These are phyloP conservation scores for Pichia sp. DNA, from an alignment of 1,139 yeast genomes.

Conservation along the genomic window DNA sequence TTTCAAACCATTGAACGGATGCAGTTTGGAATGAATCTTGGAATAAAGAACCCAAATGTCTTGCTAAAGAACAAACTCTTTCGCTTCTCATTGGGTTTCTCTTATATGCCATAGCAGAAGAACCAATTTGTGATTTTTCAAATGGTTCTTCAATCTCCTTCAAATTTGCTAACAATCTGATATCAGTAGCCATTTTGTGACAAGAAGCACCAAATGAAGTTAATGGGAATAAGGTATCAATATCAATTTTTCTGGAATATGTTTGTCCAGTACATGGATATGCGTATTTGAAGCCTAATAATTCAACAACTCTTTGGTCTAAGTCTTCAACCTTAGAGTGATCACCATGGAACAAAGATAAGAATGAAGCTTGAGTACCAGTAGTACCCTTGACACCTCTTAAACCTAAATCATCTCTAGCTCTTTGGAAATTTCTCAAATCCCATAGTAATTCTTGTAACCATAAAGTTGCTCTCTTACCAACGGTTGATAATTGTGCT, in stretches of 20 bases:
- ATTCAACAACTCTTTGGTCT: constrained; percentile 87
- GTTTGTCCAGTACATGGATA: constrained; percentile 99
- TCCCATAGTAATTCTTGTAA: constrained; percentile 97
- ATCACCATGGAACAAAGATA: constrained; percentile 90
- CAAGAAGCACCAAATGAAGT: constrained; percentile 95
- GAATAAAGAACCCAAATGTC: constrained; percentile 88
- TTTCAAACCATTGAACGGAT: constrained; percentile 98
- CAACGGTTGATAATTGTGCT: constrained; percentile 97
- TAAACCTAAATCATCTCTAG: constrained; percentile 91
- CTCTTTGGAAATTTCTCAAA: constrained; percentile 89
- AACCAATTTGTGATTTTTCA: constrained; percentile 95
- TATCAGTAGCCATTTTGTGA: constrained; percentile 96
- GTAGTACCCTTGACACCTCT: constrained; percentile 99
- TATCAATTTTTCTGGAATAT: constrained; percentile 94
- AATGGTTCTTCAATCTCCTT: constrained; percentile 98
- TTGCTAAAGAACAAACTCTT: constrained; percentile 93
- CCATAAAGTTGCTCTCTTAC: constrained; percentile 97
- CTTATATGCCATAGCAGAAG: constrained; percentile 98
- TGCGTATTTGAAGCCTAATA: constrained; percentile 87
- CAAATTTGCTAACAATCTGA: constrained; percentile 90
- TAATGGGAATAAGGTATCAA: constrained; percentile 86
- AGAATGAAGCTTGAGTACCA: constrained; percentile 96
- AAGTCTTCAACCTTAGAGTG: constrained; percentile 92
- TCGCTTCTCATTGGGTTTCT: constrained; percentile 99
- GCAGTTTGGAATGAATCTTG: constrained; percentile 95